Evolutionary conservation across 106 monocot species (phyloP).

Genomic region (Allium fistulosum): DNA sequence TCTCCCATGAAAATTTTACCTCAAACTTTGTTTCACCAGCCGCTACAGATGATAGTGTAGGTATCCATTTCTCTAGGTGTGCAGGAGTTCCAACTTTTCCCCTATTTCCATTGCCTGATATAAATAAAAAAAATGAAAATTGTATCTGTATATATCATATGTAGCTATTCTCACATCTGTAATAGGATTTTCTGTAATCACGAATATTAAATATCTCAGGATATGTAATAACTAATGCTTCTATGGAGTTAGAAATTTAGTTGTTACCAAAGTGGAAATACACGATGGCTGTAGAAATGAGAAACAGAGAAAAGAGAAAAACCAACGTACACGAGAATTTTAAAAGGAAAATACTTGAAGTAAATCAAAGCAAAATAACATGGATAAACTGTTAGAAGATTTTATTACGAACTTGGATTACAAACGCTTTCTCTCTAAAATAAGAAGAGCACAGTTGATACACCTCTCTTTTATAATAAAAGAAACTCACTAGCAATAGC

Average conservation of each 20-base stretch:
- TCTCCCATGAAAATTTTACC: constrained; percentile 38
- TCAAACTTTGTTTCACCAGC: constrained; percentile 28
- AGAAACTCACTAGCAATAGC: no score
- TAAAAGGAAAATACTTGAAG: no score
- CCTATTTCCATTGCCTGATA: constrained; percentile 22
- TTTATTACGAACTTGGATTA: no score
- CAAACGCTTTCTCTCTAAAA: no score
- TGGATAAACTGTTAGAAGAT: no score
- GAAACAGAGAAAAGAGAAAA: no score
- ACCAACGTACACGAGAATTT: no score
- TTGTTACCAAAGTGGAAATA: background rate
- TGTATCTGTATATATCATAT: background rate
- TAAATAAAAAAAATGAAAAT: background rate
- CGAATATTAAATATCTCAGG: background rate
- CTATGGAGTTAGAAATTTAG: background rate
- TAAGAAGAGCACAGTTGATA: no score
- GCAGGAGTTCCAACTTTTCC: constrained; percentile 29
- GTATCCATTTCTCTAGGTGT: constrained; percentile 23
- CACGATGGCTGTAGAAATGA: background rate
- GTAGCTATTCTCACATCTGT: background rate
- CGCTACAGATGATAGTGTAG: constrained; percentile 11
- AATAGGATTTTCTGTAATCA: background rate
- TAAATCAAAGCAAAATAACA: no score
- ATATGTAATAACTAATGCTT: background rate
- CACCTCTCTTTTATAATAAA: no score